A percentile compares a stretch with the other conserved stretches of the same genome.
Evolutionary conservation across 2,329 filamentous ascomycete genomes (phyloP).

Genomic region (Septoria petroselini): DNA sequence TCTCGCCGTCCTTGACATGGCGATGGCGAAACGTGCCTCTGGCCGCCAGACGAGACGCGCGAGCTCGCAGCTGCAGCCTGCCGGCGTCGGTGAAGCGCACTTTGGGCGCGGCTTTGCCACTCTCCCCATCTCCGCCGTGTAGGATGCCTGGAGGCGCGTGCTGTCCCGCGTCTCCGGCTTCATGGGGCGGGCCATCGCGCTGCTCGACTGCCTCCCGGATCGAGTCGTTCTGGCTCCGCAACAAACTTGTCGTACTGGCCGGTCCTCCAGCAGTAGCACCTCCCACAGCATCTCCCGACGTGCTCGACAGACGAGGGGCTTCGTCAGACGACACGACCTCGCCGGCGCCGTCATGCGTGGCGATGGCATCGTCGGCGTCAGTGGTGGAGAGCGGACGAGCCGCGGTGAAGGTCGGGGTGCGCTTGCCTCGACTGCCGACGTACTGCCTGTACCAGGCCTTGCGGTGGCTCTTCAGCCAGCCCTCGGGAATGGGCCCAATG

Average conservation of each 20-base stretch:
- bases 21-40: slow-evolving; percentile 30
- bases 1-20: slow-evolving; percentile 55
- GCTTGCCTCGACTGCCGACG: slow-evolving; percentile 38
- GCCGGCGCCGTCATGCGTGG: slow-evolving; percentile 5
- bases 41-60: slow-evolving; percentile 33
- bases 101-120: slow-evolving; percentile 23
- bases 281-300: slow-evolving; percentile 11
- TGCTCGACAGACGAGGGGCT: slow-evolving; percentile 8
- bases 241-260: slow-evolving; percentile 31
- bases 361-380: slow-evolving; percentile 2
- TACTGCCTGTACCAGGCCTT: slow-evolving; percentile 61
- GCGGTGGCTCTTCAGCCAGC: slow-evolving; percentile 61
- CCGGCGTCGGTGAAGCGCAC: slow-evolving; percentile 36
- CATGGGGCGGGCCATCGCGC: slow-evolving; percentile 7
- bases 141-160: slow-evolving; percentile 15
- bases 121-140: too few relatives aligned
- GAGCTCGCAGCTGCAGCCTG: slow-evolving; percentile 32
- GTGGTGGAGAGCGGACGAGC: slow-evolving; percentile 23
- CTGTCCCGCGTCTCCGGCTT: slow-evolving; percentile 12
- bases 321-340: slow-evolving; percentile 3
- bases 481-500: slow-evolving; percentile 63
- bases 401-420: slow-evolving; percentile 33
- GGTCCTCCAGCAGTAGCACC: slow-evolving; percentile 16
- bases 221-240: slow-evolving; percentile 26
- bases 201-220: slow-evolving; percentile 16